Conservation (phyloP, 1,284 basidiomycete genomes). For the Nidula niveotomentosa region DNA sequence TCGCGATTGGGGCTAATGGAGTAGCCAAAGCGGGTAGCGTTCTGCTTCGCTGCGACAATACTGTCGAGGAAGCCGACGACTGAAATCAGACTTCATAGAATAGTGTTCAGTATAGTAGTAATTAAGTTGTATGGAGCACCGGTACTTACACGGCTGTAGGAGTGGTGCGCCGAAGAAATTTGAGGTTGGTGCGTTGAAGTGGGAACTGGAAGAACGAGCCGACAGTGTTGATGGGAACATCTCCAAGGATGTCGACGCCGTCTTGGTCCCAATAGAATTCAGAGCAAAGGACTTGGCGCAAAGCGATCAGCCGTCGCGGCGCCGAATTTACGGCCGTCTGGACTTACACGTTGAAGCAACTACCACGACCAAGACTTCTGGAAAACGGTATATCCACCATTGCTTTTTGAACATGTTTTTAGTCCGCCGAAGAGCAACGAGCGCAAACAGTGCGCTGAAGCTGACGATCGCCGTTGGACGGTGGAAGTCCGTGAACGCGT, state of each 20-base stretch:
- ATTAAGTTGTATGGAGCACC: not conserved
- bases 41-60: slow-evolving; percentile 88
- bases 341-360: slow-evolving; percentile 75
- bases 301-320: not conserved
- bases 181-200: slow-evolving; percentile 54
- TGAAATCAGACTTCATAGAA: slow-evolving; percentile 57
- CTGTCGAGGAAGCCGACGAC: slow-evolving; percentile 81
- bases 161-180: slow-evolving; percentile 72
- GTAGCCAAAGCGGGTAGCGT: slow-evolving; percentile 80
- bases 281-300: slow-evolving; percentile 61
- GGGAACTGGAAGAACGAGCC: slow-evolving; percentile 69
- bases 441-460: slow-evolving; percentile 60
- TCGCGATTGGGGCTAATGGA: slow-evolving; percentile 92
- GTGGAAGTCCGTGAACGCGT: slow-evolving; percentile 61
- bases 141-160: slow-evolving; percentile 71
- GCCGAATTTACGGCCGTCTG: no score
- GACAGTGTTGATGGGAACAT: slow-evolving; percentile 63
- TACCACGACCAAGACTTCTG: slow-evolving; percentile 78
- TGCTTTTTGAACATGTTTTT: slow-evolving; percentile 55
- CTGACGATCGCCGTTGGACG: slow-evolving; percentile 71
- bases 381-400: slow-evolving; percentile 75
- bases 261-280: slow-evolving; percentile 73
- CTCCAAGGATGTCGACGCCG: slow-evolving; percentile 83
- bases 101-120: not conserved
- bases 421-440: slow-evolving; percentile 60